Evolutionary conservation across 2,329 filamentous ascomycete genomes (phyloP).

Genomic region (Ophiostoma perfectum): DNA sequence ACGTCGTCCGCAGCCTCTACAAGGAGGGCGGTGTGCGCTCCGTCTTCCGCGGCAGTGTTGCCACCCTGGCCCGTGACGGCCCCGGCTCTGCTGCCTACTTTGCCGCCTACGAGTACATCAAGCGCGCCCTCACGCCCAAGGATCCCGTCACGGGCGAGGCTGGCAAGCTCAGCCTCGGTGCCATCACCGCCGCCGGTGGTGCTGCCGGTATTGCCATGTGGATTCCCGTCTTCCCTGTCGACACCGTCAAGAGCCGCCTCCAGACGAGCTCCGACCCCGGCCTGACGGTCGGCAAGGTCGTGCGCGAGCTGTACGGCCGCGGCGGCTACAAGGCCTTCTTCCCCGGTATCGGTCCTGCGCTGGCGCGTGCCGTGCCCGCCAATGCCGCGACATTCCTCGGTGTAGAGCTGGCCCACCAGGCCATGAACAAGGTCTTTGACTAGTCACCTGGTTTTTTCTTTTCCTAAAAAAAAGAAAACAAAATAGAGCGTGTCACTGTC

Average conservation of each 20-base stretch:
- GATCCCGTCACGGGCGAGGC: conserved; percentile 62
- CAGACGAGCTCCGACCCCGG: conserved; percentile 79
- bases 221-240: conserved; percentile 96
- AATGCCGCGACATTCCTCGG: conserved; percentile 94
- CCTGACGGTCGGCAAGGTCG: conserved; percentile 71
- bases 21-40: conserved; percentile 81
- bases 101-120: conserved; percentile 93
- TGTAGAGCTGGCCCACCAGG: conserved; percentile 76
- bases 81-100: conserved; percentile 95
- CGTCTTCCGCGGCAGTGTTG: conserved; percentile 84
- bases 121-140: conserved; percentile 76
- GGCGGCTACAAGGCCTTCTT: conserved; percentile 92
- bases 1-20: conserved; percentile 92
- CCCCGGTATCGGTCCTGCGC: conserved; percentile 87
- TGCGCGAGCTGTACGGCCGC: conserved; percentile 73
- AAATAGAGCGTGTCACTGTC: not conserved
- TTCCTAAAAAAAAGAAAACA: not conserved
- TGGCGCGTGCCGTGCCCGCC: conserved; percentile 87
- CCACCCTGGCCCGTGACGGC: conserved; percentile 89
- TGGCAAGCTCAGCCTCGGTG: conserved; percentile 73
- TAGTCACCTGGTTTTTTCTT: conserved; percentile 27
- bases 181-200: conserved; percentile 80
- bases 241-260: conserved; percentile 90
- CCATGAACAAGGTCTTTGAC: conserved; percentile 70
- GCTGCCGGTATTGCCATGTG: conserved; percentile 96